Evolutionary conservation across 139 green algal species (phyloP).

Genomic region (Coelastrella sp.): DNA sequence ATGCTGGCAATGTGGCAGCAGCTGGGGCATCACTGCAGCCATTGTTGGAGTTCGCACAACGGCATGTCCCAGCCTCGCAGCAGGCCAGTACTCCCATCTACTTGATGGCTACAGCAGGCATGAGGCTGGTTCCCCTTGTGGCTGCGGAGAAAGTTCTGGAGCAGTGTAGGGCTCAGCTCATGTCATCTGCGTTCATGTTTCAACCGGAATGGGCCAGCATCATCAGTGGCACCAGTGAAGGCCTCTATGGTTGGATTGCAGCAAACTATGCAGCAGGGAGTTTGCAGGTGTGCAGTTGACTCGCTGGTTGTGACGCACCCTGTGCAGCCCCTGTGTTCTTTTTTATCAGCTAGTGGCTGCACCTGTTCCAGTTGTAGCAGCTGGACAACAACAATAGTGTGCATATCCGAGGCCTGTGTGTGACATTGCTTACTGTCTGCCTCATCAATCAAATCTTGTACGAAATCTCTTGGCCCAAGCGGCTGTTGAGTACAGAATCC

Average conservation of each 20-base stretch:
- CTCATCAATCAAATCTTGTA: no score
- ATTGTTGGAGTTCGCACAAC: constrained; percentile 59
- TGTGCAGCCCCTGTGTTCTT: no score
- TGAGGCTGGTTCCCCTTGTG: constrained; percentile 57
- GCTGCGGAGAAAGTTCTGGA: constrained; percentile 51
- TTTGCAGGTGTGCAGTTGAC: constrained; percentile 52
- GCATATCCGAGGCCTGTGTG: no score
- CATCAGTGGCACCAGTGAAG: constrained; percentile 57
- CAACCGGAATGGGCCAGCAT: constrained; percentile 48
- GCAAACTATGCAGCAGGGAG: constrained; percentile 64
- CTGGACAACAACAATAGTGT: no score
- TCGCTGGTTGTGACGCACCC: no score
- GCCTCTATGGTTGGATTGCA: constrained; percentile 63
- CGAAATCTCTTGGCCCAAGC: no score
- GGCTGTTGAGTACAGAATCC: no score
- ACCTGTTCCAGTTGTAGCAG: no score
- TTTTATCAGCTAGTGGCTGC: no score
- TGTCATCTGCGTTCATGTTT: constrained; percentile 54
- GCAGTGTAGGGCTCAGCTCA: constrained; percentile 49
- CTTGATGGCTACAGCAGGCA: constrained; percentile 68
- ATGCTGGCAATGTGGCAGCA: constrained; percentile 39
- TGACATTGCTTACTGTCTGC: no score
- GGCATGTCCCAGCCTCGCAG: constrained; percentile 51
- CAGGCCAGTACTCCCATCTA: constrained; percentile 55
- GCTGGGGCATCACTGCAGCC: constrained; percentile 49